Base-by-base conservation (phyloP, 257 asterid species). In the Leptodermis oblonga region DNA sequence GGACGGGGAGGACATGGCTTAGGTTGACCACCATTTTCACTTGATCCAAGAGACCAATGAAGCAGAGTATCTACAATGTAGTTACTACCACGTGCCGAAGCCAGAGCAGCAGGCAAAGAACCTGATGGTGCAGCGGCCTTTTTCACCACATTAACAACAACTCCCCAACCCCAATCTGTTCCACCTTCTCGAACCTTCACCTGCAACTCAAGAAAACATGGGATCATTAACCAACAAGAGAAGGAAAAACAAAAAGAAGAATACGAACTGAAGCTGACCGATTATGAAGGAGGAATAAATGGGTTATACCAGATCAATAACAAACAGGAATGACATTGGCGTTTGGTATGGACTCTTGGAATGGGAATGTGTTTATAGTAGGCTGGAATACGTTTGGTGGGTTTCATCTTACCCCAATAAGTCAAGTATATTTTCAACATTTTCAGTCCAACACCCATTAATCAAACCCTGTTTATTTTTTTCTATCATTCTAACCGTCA, bases 141-240 rank as follows among this genome's bases (percentile, higher is more conserved):
- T 77, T 87, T 94, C 65, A 91, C 92, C 83, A 94, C 99, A 80
- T 94, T 91, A 76, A 94, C 95, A 68, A 89, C 97, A 69, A 91
- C 91, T 66, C 96, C 97, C 99, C 99, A 94, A 69, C 99, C 99
- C 99, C 99, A 94, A 82, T 94, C 96, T 37, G 87, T 94, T 73
- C 92, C 96, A 54, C 97, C 96, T 82, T 91, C 97, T 74, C 95
- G 88, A 63, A 94, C 88, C 82, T 84, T 94, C 45, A 94, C 89
- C 97, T 93, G 86, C 66, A 72, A 73, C 43, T 75, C 73, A 78
- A 58, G 1, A 36, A 69, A 74, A 75, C 58, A 68, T 58, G 45
- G 45, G 45, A 28, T 53, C 61, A 34, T 31, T n/a, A n/a, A 64
- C 39, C 64, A 34, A 70, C 56, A 46, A 28, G n/a, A n/a, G n/a